Percentiles rank a stretch among this genome's conserved stretches.
These are phyloP conservation scores for Candida palmyrensis DNA, from an alignment of 805 yeast species.

Conservation along the genomic window DNA sequence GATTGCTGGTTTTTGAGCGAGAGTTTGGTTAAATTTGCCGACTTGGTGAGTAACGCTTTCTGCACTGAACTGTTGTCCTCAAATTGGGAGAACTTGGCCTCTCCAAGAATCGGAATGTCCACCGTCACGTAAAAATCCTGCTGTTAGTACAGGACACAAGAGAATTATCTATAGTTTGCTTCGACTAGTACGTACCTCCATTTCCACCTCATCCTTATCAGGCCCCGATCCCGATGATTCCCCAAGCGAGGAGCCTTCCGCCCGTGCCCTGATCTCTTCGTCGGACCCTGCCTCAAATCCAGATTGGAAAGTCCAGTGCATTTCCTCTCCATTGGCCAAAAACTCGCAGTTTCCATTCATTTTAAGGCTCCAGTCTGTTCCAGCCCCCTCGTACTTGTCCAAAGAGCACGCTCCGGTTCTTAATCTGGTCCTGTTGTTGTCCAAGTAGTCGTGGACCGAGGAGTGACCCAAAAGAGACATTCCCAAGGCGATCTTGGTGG, in stretches of 20 bases:
- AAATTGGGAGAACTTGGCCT: constrained; percentile 6
- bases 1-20: constrained; percentile 1
- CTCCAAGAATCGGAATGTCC: constrained; percentile 13
- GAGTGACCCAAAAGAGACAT: constrained; percentile 58
- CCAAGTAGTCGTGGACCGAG: constrained; percentile 48
- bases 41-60: constrained; percentile 1
- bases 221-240: constrained; percentile 8
- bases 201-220: constrained; percentile 4
- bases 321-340: constrained; percentile 76
- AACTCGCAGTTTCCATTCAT: constrained; percentile 74
- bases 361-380: constrained; percentile 50
- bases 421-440: constrained; percentile 33
- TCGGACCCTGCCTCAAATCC: constrained; percentile 86
- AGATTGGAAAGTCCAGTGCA: constrained; percentile 83
- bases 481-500: constrained; percentile 85
- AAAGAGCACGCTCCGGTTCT: constrained; percentile 85
- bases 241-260: constrained; percentile 12
- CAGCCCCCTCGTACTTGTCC: constrained; percentile 46
- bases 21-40: constrained; percentile 3
- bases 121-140: constrained; percentile 14
- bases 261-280: constrained; percentile 68
- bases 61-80: constrained; percentile 2
- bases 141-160: not conserved
- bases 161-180: not conserved
- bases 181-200: constrained; percentile 1